Base-by-base conservation (phyloP, 805 yeast genomes). In the Hanseniaspora nectarophila region DNA sequence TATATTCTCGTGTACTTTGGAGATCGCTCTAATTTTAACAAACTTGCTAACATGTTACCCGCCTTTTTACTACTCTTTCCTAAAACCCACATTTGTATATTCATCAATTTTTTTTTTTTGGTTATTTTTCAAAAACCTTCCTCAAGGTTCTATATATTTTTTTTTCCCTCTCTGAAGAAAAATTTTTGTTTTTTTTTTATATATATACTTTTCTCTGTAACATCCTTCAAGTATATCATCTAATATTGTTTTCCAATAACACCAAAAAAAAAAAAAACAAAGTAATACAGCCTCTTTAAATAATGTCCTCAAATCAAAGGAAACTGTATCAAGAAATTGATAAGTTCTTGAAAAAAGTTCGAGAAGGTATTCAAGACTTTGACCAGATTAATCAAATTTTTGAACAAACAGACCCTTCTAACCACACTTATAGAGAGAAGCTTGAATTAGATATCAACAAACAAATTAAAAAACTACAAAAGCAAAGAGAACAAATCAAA, bases 401-500 rank as follows among this genome's bases (percentile, higher is more conserved):
- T 37, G 82, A 80, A 66, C 74, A 75, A 47, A 79, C 94, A 45
- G 89, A 87, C 56, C 61, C 67, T 4, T 55, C 58, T 21, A 83
- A 83, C 60, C 83, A 78, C 57, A 80, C 95, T 2, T 95, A 89
- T 65, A 85, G 90, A 70, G 97, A 90, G 65, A 90, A 90, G 66
- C 74, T 92, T 54, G 98, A 92, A 65, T 76, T 80, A 55, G 98
- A 90, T 64, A 73, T 90, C 63, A 89, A 92, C 70, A 82, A 92
- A 61, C 97, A 92, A 67, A 89, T 92, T 67, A 90, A 92, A 68
- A 90, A 88, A 67, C 73, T 90, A 54, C 98, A 90, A 65, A 79
- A 95, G 64, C 80, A 83, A 60, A 77, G 97, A 64, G 98, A 90
- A 67, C 97, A 88, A 70, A 85, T 90, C 60, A 90, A 90, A 69